phyloP scores from a whole-genome alignment of 768 basidiomycete species.

The Lactarius hengduanensis region DNA sequence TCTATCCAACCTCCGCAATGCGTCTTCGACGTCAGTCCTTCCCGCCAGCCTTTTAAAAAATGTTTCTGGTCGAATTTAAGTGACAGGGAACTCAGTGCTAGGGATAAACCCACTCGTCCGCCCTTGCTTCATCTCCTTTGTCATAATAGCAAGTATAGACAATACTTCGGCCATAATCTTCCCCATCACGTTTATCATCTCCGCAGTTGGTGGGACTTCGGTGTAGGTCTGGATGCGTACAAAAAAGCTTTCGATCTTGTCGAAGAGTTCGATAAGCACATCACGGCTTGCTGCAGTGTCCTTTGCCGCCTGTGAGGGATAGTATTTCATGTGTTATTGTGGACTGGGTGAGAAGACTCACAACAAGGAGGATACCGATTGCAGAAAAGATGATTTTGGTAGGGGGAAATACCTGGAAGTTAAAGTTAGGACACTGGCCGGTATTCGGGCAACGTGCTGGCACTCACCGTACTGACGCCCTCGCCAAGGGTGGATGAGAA shows the following conservation, averaged over 20 bases:
- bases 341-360: background rate
- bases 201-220: background rate
- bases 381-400: background rate
- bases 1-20: background rate
- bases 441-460: background rate
- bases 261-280: background rate
- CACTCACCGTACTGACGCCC: background rate
- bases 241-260: background rate
- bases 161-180: background rate
- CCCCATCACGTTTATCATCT: background rate
- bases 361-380: background rate
- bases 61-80: background rate
- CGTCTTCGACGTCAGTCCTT: background rate
- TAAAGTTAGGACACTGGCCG: background rate
- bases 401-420: background rate
- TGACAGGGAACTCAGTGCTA: background rate
- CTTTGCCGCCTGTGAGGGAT: background rate
- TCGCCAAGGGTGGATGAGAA: background rate
- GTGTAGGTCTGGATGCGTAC: background rate
- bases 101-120: background rate
- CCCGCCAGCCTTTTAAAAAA: background rate
- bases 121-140: background rate
- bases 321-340: background rate
- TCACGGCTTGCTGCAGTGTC: background rate
- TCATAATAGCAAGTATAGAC: background rate